Conservation (phyloP, 1,284 basidiomycete species). For the Schizophyllum amplum region DNA sequence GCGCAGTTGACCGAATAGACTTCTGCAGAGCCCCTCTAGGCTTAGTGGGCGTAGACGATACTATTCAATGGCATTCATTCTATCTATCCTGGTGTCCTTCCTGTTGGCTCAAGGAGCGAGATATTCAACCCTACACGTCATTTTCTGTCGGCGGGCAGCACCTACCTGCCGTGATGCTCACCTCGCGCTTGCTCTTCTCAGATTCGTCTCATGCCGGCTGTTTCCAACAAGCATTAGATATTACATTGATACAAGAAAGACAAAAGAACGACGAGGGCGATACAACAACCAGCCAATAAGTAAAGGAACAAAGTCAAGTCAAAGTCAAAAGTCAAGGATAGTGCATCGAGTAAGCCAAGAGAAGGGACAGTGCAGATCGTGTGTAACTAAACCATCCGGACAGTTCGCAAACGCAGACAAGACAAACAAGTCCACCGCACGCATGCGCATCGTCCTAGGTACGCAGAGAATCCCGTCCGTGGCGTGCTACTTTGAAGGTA, state of each 20-base stretch:
- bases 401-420: too few relatives aligned
- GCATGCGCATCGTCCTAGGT: neutral
- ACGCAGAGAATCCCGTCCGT: neutral
- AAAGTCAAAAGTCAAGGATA: neutral
- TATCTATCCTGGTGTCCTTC: neutral
- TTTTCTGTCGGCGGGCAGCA: too few relatives aligned
- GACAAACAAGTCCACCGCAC: too few relatives aligned
- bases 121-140: too few relatives aligned
- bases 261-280: neutral
- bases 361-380: neutral
- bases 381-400: neutral
- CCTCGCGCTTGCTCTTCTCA: too few relatives aligned
- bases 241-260: neutral
- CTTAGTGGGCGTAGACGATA: neutral
- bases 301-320: neutral
- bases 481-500: neutral
- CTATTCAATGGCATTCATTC: slow-evolving; percentile 3
- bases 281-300: neutral
- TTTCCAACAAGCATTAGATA: neutral
- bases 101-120: too few relatives aligned
- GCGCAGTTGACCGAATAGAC: slow-evolving; percentile 2
- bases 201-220: too few relatives aligned
- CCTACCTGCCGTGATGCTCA: too few relatives aligned
- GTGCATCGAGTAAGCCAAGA: neutral
- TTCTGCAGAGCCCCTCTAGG: slow-evolving; percentile 2